Conservation (phyloP, 2,329 filamentous ascomycete genomes). For the Cladophialophora carrionii region DNA sequence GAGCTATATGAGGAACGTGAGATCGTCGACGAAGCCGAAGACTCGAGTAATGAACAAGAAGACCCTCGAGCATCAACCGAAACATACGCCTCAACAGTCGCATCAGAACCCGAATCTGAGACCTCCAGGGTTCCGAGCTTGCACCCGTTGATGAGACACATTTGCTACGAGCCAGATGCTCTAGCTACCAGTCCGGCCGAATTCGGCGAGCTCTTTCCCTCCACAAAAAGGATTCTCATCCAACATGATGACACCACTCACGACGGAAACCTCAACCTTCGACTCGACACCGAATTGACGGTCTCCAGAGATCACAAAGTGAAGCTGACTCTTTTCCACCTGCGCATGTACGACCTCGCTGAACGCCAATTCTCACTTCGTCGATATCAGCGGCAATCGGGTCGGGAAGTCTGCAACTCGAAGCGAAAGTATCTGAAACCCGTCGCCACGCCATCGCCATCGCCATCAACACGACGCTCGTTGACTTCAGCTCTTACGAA, state of each 20-base stretch:
- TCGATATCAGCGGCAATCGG: conserved; percentile 88
- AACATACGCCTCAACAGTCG: conserved; percentile 76
- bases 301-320: conserved; percentile 61
- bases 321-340: conserved; percentile 81
- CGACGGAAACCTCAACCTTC: conserved; percentile 96
- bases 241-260: conserved; percentile 86
- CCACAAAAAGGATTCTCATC: conserved; percentile 76
- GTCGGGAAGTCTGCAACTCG: conserved; percentile 87
- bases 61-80: conserved; percentile 65
- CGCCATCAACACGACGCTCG: conserved; percentile 54
- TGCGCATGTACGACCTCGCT: conserved; percentile 90
- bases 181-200: conserved; percentile 77
- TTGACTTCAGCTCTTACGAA: conserved; percentile 63
- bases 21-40: conserved; percentile 12
- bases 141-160: conserved; percentile 26
- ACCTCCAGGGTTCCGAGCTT: conserved; percentile 37
- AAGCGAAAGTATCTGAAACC: conserved; percentile 68
- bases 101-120: conserved; percentile 67
- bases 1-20: conserved; percentile 24
- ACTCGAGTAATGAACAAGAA: conserved; percentile 33
- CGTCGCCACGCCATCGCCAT: conserved; percentile 17
- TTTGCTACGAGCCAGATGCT: conserved; percentile 63
- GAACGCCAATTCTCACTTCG: conserved; percentile 86
- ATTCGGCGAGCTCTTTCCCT: conserved; percentile 85
- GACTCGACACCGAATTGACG: conserved; percentile 75